Evolutionary conservation across 495 filamentous ascomycete species (phyloP).

Genomic region (Aspergillus incahuasiensis): DNA sequence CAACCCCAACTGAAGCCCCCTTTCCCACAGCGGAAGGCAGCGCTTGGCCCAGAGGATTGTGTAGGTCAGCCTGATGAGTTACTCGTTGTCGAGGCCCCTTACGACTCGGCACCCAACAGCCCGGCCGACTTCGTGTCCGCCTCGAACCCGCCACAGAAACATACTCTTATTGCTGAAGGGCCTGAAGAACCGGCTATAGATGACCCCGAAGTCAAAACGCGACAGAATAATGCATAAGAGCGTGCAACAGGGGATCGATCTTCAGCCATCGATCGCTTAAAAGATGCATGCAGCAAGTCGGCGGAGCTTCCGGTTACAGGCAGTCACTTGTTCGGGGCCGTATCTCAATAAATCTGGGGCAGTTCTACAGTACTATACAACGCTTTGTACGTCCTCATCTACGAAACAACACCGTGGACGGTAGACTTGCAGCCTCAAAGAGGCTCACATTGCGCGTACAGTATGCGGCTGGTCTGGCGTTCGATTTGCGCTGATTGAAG

Average conservation of each 20-base stretch:
- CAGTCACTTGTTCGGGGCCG: background rate
- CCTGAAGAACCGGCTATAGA: background rate
- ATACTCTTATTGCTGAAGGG: background rate
- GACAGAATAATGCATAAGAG: background rate
- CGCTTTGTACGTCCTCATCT: background rate
- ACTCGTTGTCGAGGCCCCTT: slow-evolving; percentile 49
- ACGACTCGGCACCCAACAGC: slow-evolving; percentile 48
- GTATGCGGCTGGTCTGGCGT: too few species aligned
- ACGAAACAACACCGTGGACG: background rate
- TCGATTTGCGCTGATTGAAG: too few species aligned
- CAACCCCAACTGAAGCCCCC: slow-evolving; percentile 24
- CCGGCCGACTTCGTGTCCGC: slow-evolving; percentile 33
- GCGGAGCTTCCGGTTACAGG: background rate
- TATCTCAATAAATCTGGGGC: background rate
- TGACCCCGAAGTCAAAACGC: background rate
- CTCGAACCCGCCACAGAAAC: background rate
- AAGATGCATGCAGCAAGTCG: background rate
- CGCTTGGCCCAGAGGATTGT: slow-evolving; percentile 19
- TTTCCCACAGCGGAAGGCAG: slow-evolving; percentile 35
- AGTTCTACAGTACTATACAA: background rate
- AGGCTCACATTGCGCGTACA: too few species aligned
- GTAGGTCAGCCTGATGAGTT: slow-evolving; percentile 32
- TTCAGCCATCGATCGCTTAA: background rate
- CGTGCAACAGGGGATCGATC: background rate
- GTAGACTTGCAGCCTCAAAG: too few species aligned